Conservation (phyloP, 23 red algal species). For the Chondrus crispus region DNA sequence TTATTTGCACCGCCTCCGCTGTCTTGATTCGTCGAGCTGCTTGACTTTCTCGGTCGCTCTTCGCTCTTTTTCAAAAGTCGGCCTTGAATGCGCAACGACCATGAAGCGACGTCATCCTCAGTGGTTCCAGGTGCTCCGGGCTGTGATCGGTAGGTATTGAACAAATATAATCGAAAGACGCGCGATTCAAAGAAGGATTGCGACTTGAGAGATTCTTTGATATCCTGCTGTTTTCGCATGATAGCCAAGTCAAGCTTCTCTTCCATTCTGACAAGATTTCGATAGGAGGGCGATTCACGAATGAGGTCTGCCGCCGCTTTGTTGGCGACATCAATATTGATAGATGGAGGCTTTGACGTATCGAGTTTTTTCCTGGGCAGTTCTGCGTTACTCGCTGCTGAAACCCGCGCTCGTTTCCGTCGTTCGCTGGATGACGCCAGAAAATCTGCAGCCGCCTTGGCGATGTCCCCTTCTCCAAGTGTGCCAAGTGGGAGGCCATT, state of each 20-base stretch:
- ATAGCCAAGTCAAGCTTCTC: conserved; percentile 52
- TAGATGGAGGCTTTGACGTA: conserved; percentile 1
- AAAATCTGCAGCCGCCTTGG: conserved; percentile 42
- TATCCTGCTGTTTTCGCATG: conserved; percentile 62
- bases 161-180: conserved; percentile 57
- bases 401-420: conserved; percentile 47
- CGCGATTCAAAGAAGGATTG: conserved; percentile 47
- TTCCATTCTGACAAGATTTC: conserved; percentile 48
- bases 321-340: conserved; percentile 32
- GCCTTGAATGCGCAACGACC: conserved; percentile 66
- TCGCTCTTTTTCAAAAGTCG: conserved; percentile 30
- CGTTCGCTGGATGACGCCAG: conserved; percentile 42
- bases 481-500: neutral
- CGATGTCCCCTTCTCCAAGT: conserved; percentile 15
- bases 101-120: conserved; percentile 45
- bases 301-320: conserved; percentile 34
- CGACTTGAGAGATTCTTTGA: conserved; percentile 52
- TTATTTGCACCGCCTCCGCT: neutral
- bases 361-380: conserved; percentile 19
- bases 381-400: neutral
- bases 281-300: conserved; percentile 45
- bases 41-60: neutral
- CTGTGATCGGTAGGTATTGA: conserved; percentile 66
- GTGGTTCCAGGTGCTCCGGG: conserved; percentile 10
- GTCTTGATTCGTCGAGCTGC: neutral